Conservation (phyloP, 2,329 filamentous ascomycete species). For the Cercospora sp. region DNA sequence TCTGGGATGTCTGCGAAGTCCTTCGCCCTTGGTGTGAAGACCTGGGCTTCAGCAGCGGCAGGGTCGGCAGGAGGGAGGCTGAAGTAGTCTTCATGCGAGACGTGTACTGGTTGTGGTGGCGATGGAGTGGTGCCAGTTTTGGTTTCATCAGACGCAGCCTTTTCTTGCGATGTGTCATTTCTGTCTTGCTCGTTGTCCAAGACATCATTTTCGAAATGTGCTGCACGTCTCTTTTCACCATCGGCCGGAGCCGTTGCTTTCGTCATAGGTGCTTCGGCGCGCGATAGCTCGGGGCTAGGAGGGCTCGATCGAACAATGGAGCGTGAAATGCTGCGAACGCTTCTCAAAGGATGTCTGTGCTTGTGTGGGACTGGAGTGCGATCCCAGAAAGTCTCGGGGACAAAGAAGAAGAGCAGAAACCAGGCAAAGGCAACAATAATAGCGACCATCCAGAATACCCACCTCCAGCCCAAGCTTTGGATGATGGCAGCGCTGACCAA, state of each 20-base stretch:
- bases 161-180: slow-evolving; percentile 8
- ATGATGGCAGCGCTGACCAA: slow-evolving; percentile 85
- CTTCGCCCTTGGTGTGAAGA: background rate
- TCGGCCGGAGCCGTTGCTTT: slow-evolving; percentile 3
- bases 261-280: slow-evolving; percentile 22
- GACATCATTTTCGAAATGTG: slow-evolving; percentile 22
- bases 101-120: slow-evolving; percentile 1
- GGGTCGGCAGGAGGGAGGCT: slow-evolving; percentile 15
- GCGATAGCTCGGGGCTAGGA: slow-evolving; percentile 14
- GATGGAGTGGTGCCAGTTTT: background rate
- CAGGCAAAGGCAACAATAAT: slow-evolving; percentile 73
- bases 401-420: slow-evolving; percentile 78
- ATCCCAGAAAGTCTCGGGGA: slow-evolving; percentile 96
- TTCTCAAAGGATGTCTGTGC: slow-evolving; percentile 14
- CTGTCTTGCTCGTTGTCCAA: slow-evolving; percentile 16
- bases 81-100: slow-evolving; percentile 21
- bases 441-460: slow-evolving; percentile 65
- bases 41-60: slow-evolving; percentile 12
- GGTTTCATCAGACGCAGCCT: slow-evolving; percentile 16
- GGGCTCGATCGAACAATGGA: slow-evolving; percentile 19
- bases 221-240: slow-evolving; percentile 17
- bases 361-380: slow-evolving; percentile 63
- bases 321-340: slow-evolving; percentile 28
- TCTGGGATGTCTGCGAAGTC: slow-evolving; percentile 7
- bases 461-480: slow-evolving; percentile 71